Evolutionary conservation across 495 filamentous ascomycete genomes (phyloP), one percentile per base, ranked within the genome.

Genomic region (Amniculicola lignicola): DNA sequence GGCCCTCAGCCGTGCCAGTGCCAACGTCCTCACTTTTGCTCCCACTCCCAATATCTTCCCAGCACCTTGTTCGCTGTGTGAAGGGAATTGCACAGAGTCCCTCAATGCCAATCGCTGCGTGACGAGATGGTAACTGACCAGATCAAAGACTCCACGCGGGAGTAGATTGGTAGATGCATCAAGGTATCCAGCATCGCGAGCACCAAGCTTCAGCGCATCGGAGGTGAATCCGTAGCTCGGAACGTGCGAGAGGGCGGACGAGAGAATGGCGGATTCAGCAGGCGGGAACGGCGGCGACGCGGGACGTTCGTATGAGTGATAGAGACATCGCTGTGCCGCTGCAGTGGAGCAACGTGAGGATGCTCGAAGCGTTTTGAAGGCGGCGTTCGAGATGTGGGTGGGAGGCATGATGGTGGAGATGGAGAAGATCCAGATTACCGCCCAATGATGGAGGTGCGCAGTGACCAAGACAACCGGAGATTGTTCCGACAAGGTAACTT

Each of bases 121-220:
- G 5, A 84, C 78, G 0, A 96, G 79, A 72, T 93, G 88, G 66
- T 87, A 97, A 4, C 80, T 79, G 45, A 96, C 82, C 14, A 98
- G 76, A 49, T 86, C 83, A 72, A 95, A 95, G 48, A 82, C 81
- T 12, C 84, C 89, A 23, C 82, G 75, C 22, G 90, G 84, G 46
- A 98, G 80, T 1, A 97, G 69, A 63, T 90, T 92, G 31, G 85
- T 79, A 15, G 86, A 89, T 60, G 90, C 86, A 65, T 93, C 88
- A 37, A 90, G 85, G 71, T 91, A 95, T 41, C 89, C 88, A 23
- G 81, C 81, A 62, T 92, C 88, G 62, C 84, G 83, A 35, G 88
- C 87, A 63, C 91, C 93, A 31, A 86, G 78, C 36, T 81, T 78
- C 7, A 98, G 78, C 2, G 90, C 74, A 7, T 79, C 71, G 24